Base-by-base conservation (phyloP, 1,139 yeast species). In the Blastobotrys elegans region DNA sequence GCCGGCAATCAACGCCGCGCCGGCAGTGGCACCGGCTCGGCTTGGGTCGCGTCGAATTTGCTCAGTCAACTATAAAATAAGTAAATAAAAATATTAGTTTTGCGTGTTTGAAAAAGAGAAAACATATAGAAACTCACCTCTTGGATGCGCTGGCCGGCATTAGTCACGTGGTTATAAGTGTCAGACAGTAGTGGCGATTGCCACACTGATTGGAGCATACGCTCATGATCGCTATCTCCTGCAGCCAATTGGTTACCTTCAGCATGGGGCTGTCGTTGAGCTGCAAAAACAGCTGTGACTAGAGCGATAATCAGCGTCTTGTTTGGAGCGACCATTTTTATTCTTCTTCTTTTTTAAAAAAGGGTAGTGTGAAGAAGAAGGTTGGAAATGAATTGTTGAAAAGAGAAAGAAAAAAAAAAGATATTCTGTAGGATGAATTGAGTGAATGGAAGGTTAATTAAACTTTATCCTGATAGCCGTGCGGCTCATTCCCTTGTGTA, bases 1-100 rank as follows among this genome's bases (percentile, higher is more conserved):
- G 24, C 66, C 66, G 18, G 62, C 51, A 45, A 65, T 55, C 39
- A 55, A 51, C 37, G 59, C 56, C 35, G 59, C 50, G 5, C 60
- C 50, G 7, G 52, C 50, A 14, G 55, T 59, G 36, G 56, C 44
- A 20, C 56, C 55, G 26, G 62, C 63, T 45, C 56, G 58, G 21
- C 57, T 55, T 16, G 54, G 57, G 27, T 48, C 46, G 18, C 43
- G 43, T 41, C 35, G 52, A 56, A 18, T 46, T 48, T 10, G 47
- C 46, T n/a, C n/a, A n/a, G n/a, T n/a, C n/a, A n/a, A n/a, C n/a
- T n/a, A n/a, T n/a, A n/a, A n/a, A n/a, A n/a, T n/a, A n/a, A n/a
- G n/a, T n/a, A n/a, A n/a, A n/a, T n/a, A n/a, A n/a, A n/a, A n/a
- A n/a, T n/a, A n/a, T n/a, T n/a, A n/a, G n/a, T n/a, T n/a, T n/a